Evolutionary conservation across 208 protist species (phyloP).

Genomic region (Entamoeba nuttalli): DNA sequence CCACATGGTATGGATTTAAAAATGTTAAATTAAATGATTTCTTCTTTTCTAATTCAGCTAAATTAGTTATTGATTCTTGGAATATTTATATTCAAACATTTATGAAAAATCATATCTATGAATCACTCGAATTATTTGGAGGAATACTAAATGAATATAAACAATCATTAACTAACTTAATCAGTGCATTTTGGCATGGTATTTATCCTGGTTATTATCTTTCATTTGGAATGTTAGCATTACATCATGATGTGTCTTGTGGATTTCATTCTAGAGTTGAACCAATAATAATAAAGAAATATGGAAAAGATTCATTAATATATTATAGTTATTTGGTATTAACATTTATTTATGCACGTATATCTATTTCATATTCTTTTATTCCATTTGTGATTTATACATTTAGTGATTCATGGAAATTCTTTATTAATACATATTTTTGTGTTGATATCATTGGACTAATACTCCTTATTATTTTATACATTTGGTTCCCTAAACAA

Average conservation of each 20-base stretch:
- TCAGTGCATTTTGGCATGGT: background rate
- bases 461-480: too few species aligned
- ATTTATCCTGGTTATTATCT: background rate
- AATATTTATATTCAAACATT: background rate
- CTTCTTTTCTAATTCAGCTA: background rate
- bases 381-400: background rate
- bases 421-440: background rate
- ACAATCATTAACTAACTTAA: background rate
- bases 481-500: too few species aligned
- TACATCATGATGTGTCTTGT: background rate
- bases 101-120: background rate
- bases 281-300: background rate
- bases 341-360: background rate
- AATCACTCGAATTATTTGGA: background rate
- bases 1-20: background rate
- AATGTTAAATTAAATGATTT: background rate
- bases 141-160: background rate
- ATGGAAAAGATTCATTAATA: background rate
- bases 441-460: background rate
- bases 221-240: background rate
- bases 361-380: background rate
- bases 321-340: background rate
- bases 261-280: background rate
- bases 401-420: background rate
- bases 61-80: background rate